phyloP scores from a whole-genome alignment of 2,329 filamentous ascomycete species.

The Alternaria arbusti region DNA sequence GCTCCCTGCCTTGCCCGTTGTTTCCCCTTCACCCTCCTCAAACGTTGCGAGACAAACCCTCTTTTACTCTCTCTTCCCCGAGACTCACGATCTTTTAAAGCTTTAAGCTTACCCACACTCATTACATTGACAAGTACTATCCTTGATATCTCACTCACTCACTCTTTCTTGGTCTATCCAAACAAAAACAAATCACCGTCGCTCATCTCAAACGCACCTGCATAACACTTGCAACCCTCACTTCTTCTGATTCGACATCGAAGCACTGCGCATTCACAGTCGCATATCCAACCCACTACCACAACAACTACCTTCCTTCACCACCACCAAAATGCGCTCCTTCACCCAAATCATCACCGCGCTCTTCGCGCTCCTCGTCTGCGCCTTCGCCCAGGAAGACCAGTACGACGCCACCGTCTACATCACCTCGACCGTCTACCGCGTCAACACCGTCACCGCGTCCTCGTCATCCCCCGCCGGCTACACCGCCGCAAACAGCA shows the following conservation, averaged over 20 bases:
- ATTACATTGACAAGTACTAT: neutral
- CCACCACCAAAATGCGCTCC: conserved; percentile 41
- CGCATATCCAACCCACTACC: conserved; percentile 1
- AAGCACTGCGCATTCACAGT: conserved; percentile 4
- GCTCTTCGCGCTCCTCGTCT: conserved; percentile 43
- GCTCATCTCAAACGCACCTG: conserved; percentile 10
- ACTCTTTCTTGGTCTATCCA: too few species aligned
- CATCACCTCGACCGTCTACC: conserved; percentile 47
- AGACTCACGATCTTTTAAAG: neutral
- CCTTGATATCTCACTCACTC: conserved; percentile 2
- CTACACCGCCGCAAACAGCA: conserved; percentile 38
- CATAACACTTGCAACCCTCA: conserved; percentile 6
- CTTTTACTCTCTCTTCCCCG: conserved; percentile 20
- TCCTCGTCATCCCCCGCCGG: conserved; percentile 34
- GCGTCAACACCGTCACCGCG: conserved; percentile 47
- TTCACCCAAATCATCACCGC: conserved; percentile 43
- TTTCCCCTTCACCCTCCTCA: conserved; percentile 26
- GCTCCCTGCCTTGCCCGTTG: conserved; percentile 11
- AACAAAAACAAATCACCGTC: neutral
- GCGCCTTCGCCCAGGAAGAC: conserved; percentile 35
- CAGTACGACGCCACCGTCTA: conserved; percentile 46
- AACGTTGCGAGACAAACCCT: conserved; percentile 21
- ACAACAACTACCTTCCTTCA: conserved; percentile 6
- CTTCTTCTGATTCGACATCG: conserved; percentile 11
- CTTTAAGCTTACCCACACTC: conserved; percentile 11